These are phyloP conservation scores for Fistulinella prunicolor DNA, from an alignment of 768 basidiomycete genomes.

Conservation along the genomic window DNA sequence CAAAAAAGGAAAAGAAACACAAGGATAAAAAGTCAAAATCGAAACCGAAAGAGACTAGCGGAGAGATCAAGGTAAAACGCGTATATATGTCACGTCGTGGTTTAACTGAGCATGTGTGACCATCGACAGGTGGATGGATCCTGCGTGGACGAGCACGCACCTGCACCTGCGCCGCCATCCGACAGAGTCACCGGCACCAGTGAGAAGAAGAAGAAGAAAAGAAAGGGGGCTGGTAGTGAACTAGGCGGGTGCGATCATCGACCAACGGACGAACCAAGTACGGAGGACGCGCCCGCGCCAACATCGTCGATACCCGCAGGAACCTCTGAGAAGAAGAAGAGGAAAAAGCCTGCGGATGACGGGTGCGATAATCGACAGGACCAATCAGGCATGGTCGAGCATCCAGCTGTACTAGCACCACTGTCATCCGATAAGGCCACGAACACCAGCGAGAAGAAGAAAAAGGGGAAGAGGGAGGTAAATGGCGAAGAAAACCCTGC, in stretches of 20 bases:
- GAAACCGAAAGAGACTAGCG: constrained; percentile 3
- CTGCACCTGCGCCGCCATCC: neutral
- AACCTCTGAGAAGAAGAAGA: neutral
- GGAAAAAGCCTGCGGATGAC: neutral
- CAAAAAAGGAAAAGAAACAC: constrained; percentile 22
- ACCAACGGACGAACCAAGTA: constrained; percentile 3
- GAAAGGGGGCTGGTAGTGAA: too few species aligned
- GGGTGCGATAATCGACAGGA: neutral
- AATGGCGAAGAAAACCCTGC: neutral
- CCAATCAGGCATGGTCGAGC: neutral
- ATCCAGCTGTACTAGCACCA: neutral
- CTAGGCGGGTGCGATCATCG: neutral
- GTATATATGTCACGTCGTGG: constrained; percentile 2
- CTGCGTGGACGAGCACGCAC: neutral
- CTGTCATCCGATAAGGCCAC: neutral
- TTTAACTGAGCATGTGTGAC: constrained; percentile 8
- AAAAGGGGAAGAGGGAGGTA: constrained; percentile 15
- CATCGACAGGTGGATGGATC: neutral
- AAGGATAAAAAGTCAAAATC: constrained; percentile 17
- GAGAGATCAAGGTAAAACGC: constrained; percentile 12
- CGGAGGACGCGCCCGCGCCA: neutral
- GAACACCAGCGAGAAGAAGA: constrained; percentile 5
- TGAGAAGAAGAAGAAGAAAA: neutral
- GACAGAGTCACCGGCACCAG: neutral
- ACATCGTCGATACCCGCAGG: neutral